These are phyloP conservation scores for Kwoniella dejecticola DNA, from an alignment of 768 basidiomycete genomes.

Conservation along the genomic window DNA sequence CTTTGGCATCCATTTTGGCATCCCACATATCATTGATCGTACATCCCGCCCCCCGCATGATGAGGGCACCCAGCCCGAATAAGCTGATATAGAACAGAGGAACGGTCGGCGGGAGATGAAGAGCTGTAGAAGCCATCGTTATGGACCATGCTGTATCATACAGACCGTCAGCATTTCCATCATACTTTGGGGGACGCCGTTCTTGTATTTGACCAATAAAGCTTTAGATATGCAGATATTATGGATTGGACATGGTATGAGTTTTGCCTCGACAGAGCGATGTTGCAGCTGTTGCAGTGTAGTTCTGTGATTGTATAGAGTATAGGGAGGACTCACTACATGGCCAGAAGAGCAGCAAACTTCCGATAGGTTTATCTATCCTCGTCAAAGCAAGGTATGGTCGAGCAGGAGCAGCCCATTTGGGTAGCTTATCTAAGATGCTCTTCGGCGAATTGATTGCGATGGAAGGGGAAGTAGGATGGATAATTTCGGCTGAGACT, in stretches of 20 bases:
- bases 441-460: conserved; percentile 1
- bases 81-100: conserved; percentile 76
- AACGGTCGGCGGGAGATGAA: conserved; percentile 66
- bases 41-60: conserved; percentile 98
- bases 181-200: neutral
- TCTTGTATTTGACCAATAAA: too few relatives aligned
- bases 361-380: conserved; percentile 95
- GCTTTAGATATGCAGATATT: too few relatives aligned
- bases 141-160: conserved; percentile 87
- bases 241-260: neutral
- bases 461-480: neutral
- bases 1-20: conserved; percentile 81
- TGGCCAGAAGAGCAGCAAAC: conserved; percentile 85
- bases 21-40: conserved; percentile 99
- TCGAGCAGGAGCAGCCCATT: conserved; percentile 42
- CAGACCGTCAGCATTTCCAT: neutral
- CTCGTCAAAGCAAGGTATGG: conserved; percentile 87
- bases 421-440: conserved; percentile 38
- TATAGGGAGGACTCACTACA: conserved; percentile 82
- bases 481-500: conserved; percentile 10
- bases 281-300: too few relatives aligned
- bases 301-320: too few relatives aligned
- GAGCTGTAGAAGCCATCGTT: conserved; percentile 88
- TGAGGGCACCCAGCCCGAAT: conserved; percentile 84
- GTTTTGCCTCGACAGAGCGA: too few relatives aligned